Base-by-base conservation (phyloP, 257 asterid genomes). In the Fraxinus americana region DNA sequence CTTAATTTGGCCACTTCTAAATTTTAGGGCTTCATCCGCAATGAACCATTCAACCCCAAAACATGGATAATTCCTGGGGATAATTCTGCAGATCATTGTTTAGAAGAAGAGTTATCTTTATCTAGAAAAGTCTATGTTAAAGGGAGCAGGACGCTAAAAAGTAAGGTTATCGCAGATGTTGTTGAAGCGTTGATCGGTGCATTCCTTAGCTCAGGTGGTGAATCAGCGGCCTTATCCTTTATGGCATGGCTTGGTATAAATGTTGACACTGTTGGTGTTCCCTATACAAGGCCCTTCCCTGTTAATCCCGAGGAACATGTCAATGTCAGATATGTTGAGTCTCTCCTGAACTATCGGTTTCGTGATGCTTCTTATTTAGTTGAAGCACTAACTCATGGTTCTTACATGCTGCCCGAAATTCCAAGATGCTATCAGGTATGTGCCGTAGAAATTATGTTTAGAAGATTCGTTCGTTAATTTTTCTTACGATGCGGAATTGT, bases 311-410 rank as follows among this genome's bases (percentile, higher is more conserved):
- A 87, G 77, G 50, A 14, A 59, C 74, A 83, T 10, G 80, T 92
- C 30, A 87, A 94, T 68, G 66, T 91, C 43, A 41, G 8, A 70
- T 59, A 43, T 68, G 23, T 94, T 0, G 92, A 94, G 84, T 75
- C 87, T 21, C 83, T 91, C 68, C 72, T 92, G 17, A 81, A 83
- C 8, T 94, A 94, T 77, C 43, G 67, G 30, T 94, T 94, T 57
- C 82, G 7, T 2, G 98, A 94, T 67, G 83, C 88, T 63, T 87
- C 97, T 14, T 91, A 91, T 27, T 87, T 94, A 32, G 94, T 92
- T 14, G 98, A 94, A 79, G 99, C 99, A 2, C 81, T 94, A 14
- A 90, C 98, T 3, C 99, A 94, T 41, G 98, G 99, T 4, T 94
- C 99, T 23, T 91, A 87, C 81, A 92, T 94, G 97, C 85, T 91